Conservation (phyloP, 2,329 filamentous ascomycete genomes). For the Colletotrichum shisoi region DNA sequence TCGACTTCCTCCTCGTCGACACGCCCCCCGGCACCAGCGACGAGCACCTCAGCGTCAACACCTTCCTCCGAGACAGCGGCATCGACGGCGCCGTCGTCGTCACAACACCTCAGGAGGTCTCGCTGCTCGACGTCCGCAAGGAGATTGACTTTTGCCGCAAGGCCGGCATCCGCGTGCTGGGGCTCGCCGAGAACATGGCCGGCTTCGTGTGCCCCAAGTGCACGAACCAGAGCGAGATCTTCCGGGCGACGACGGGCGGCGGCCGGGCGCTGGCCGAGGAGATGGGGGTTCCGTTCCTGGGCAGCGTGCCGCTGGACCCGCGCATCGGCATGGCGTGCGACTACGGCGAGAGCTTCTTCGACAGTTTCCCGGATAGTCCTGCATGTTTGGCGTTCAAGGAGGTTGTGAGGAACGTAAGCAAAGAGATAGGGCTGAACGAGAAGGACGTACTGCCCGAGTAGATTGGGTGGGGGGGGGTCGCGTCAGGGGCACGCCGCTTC, state of each 20-base stretch:
- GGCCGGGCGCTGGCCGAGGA: slow-evolving; percentile 81
- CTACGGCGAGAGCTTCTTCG: slow-evolving; percentile 96
- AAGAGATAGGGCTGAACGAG: slow-evolving; percentile 70
- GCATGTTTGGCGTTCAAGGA: slow-evolving; percentile 81
- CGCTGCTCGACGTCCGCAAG: slow-evolving; percentile 90
- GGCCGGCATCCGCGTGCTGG: slow-evolving; percentile 86
- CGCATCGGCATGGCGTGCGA: slow-evolving; percentile 96
- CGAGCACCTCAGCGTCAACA: slow-evolving; percentile 93
- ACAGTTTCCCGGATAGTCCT: slow-evolving; percentile 90
- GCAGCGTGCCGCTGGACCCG: slow-evolving; percentile 89
- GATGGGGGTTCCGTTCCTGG: slow-evolving; percentile 86
- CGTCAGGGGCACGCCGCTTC: no score
- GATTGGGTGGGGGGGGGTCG: background rate
- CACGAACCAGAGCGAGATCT: slow-evolving; percentile 82
- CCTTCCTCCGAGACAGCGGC: slow-evolving; percentile 86
- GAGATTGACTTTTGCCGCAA: slow-evolving; percentile 98
- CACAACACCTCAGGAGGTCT: slow-evolving; percentile 94
- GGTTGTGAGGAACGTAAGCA: slow-evolving; percentile 78
- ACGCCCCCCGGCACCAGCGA: slow-evolving; percentile 95
- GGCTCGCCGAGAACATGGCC: slow-evolving; percentile 97
- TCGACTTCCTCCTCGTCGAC: slow-evolving; percentile 93
- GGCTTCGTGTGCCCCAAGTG: slow-evolving; percentile 96
- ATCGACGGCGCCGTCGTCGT: slow-evolving; percentile 94
- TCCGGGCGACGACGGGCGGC: slow-evolving; percentile 89
- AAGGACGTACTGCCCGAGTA: slow-evolving; percentile 60